phyloP scores from a whole-genome alignment of 2,329 filamentous ascomycete genomes.

The Calonectria henricotiae region DNA sequence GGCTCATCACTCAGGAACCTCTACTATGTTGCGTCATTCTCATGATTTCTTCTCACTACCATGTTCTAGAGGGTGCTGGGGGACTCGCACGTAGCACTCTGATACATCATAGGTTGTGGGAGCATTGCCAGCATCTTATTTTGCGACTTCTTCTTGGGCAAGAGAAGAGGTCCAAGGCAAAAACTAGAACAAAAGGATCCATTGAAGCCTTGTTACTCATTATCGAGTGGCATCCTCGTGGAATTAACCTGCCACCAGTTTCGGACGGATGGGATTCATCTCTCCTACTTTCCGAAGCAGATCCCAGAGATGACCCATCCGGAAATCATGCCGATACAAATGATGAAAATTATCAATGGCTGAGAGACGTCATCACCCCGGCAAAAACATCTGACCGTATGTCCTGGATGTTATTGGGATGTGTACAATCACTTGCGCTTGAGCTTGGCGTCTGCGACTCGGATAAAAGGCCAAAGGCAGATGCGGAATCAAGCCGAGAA shows the following conservation, averaged over 20 bases:
- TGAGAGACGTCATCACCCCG: slow-evolving; percentile 70
- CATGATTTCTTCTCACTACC: slow-evolving; percentile 71
- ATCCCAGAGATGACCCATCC: slow-evolving; percentile 51
- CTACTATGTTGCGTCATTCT: slow-evolving; percentile 69
- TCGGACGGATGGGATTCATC: slow-evolving; percentile 72
- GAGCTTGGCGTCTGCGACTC: slow-evolving; percentile 40
- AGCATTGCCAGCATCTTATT: slow-evolving; percentile 69
- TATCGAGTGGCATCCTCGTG: slow-evolving; percentile 72
- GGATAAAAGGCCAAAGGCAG: neutral
- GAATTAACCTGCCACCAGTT: slow-evolving; percentile 69
- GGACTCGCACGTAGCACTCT: slow-evolving; percentile 68
- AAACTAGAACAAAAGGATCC: slow-evolving; percentile 66
- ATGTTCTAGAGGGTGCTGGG: slow-evolving; percentile 60
- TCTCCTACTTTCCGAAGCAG: slow-evolving; percentile 61
- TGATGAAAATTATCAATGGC: slow-evolving; percentile 56
- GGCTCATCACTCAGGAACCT: slow-evolving; percentile 67
- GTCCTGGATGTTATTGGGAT: slow-evolving; percentile 74
- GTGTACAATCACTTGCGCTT: slow-evolving; percentile 40
- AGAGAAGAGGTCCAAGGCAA: slow-evolving; percentile 67
- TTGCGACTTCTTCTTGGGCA: slow-evolving; percentile 70
- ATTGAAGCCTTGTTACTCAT: slow-evolving; percentile 70
- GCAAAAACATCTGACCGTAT: slow-evolving; percentile 69
- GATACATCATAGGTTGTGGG: slow-evolving; percentile 70
- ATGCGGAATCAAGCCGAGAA: slow-evolving; percentile 3
- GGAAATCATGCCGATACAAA: slow-evolving; percentile 35